phyloP scores from a whole-genome alignment of 1,284 basidiomycete genomes.

The Wallemia hederae region DNA sequence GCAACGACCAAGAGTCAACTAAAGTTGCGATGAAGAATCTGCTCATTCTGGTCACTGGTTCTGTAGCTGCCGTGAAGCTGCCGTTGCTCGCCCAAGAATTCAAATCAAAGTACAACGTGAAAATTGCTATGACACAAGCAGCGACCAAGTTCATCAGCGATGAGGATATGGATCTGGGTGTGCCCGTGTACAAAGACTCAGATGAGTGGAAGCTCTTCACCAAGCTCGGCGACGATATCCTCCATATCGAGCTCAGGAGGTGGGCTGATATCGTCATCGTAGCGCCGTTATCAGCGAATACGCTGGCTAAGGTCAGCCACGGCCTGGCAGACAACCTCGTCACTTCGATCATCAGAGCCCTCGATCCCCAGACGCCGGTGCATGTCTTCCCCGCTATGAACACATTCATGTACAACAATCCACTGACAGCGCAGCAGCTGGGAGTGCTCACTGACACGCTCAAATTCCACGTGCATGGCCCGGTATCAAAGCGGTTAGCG shows the following conservation, averaged over 20 bases:
- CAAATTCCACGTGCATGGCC: conserved; percentile 51
- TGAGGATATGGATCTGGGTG: neutral
- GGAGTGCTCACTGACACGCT: conserved; percentile 37
- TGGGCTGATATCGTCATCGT: conserved; percentile 91
- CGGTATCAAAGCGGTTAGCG: conserved; percentile 56
- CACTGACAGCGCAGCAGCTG: conserved; percentile 60
- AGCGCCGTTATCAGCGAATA: conserved; percentile 84
- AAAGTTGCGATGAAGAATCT: conserved; percentile 1
- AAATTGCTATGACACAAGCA: neutral
- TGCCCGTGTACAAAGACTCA: neutral
- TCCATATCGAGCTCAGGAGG: conserved; percentile 29
- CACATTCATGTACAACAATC: conserved; percentile 84
- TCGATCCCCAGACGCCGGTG: conserved; percentile 49
- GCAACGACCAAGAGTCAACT: too few relatives aligned
- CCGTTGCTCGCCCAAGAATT: neutral
- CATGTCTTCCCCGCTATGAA: conserved; percentile 95
- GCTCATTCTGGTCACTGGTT: neutral
- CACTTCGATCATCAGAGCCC: conserved; percentile 70
- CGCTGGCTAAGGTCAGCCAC: conserved; percentile 63
- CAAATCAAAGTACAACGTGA: neutral
- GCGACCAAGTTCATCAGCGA: neutral
- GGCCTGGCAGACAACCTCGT: conserved; percentile 74
- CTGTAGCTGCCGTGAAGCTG: neutral
- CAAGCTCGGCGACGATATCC: neutral
- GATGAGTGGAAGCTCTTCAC: neutral